Evolutionary conservation across 2,329 filamentous ascomycete genomes (phyloP).

Genomic region (Aspergillus oerlinghausenensis): DNA sequence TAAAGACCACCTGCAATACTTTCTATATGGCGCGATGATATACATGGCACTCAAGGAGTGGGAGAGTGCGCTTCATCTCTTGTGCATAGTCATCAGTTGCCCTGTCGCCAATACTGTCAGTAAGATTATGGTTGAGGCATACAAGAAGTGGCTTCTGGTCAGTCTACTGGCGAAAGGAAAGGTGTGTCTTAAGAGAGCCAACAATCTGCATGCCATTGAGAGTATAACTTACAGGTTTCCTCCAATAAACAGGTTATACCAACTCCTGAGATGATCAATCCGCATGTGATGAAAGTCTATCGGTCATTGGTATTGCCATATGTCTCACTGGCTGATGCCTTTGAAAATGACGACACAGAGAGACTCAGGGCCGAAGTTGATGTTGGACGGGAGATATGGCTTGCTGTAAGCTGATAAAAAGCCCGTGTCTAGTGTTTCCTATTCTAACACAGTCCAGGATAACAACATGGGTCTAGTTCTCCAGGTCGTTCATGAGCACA

Average conservation of each 20-base stretch:
- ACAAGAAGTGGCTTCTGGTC: constrained; percentile 85
- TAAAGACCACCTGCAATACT: constrained; percentile 57
- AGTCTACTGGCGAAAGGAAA: constrained; percentile 67
- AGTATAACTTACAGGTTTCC: constrained; percentile 2
- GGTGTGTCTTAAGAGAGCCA: constrained; percentile 25
- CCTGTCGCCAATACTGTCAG: constrained; percentile 62
- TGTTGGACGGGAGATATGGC: constrained; percentile 57
- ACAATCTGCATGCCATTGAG: background rate
- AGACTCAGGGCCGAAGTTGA: constrained; percentile 63
- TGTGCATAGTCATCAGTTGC: constrained; percentile 63
- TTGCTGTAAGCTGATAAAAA: constrained; percentile 41
- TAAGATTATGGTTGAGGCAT: constrained; percentile 79
- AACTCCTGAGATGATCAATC: constrained; percentile 54
- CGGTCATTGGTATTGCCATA: constrained; percentile 64
- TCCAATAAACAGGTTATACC: constrained; percentile 35
- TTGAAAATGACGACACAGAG: constrained; percentile 55
- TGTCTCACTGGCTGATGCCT: constrained; percentile 63
- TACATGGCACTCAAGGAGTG: constrained; percentile 60
- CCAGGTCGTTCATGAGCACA: constrained; percentile 66
- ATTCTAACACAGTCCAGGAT: constrained; percentile 46
- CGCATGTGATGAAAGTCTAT: constrained; percentile 53
- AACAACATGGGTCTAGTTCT: constrained; percentile 67
- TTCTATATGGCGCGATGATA: constrained; percentile 60
- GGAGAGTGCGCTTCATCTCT: constrained; percentile 56
- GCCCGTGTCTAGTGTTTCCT: background rate